Conservation (phyloP, 2,329 filamentous ascomycete species). For the Alternaria triticina region DNA sequence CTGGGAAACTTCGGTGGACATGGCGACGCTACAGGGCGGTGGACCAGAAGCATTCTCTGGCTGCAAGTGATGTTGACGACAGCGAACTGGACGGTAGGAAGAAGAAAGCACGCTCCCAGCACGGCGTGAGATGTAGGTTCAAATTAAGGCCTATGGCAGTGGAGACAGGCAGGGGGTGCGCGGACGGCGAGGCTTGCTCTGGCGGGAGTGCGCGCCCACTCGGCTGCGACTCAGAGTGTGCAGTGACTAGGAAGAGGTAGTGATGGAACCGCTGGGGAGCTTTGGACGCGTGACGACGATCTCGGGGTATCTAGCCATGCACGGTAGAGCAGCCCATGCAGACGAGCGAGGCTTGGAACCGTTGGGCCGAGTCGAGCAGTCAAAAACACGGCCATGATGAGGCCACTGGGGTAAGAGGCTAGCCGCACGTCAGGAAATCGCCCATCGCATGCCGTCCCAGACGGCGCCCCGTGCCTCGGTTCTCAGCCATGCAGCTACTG, state of each 20-base stretch:
- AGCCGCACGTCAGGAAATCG: conserved; percentile 6
- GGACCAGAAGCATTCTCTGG: conserved; percentile 45
- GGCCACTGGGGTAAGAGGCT: conserved; percentile 17
- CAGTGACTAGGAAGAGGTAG: conserved; percentile 10
- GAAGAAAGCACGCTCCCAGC: conserved; percentile 32
- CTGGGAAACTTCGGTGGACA: conserved; percentile 42
- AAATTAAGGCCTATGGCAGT: conserved; percentile 50
- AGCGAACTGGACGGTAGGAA: conserved; percentile 29
- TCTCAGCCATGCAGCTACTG: conserved; percentile 10
- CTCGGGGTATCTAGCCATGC: conserved; percentile 33
- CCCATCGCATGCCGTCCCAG: not conserved
- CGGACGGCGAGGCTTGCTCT: conserved; percentile 40
- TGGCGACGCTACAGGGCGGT: conserved; percentile 25
- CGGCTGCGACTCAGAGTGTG: conserved; percentile 37
- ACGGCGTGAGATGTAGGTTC: conserved; percentile 43
- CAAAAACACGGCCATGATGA: conserved; percentile 24
- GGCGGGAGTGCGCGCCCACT: conserved; percentile 39
- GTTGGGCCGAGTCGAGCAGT: conserved; percentile 11
- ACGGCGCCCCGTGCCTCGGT: conserved; percentile 24
- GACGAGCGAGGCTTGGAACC: conserved; percentile 6
- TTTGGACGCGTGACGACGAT: conserved; percentile 40
- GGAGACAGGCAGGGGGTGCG: conserved; percentile 32
- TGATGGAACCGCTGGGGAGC: conserved; percentile 19
- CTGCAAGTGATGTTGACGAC: conserved; percentile 17
- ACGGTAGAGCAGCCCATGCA: conserved; percentile 10